These are phyloP conservation scores for Penicillium pancosmium DNA, from an alignment of 495 filamentous ascomycete genomes.

Conservation along the genomic window DNA sequence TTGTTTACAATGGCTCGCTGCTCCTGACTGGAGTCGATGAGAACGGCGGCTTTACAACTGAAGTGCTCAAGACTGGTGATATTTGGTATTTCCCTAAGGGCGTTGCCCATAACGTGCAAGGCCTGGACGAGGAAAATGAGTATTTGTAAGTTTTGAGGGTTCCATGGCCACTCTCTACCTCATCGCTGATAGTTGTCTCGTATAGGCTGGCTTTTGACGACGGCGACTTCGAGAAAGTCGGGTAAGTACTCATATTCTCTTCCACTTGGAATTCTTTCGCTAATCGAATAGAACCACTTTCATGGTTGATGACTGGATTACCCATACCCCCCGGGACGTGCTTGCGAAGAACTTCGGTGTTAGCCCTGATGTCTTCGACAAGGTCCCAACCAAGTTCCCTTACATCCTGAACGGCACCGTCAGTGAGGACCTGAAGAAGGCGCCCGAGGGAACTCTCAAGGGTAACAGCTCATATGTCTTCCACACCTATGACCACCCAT, in stretches of 20 bases:
- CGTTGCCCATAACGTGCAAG: conserved; percentile 60
- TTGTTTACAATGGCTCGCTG: conserved; percentile 59
- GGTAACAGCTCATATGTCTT: conserved; percentile 62
- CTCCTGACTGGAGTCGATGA: conserved; percentile 62
- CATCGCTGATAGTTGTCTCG: too few relatives aligned
- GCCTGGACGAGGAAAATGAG: conserved; percentile 63
- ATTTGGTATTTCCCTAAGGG: conserved; percentile 73
- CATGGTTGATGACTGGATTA: conserved; percentile 66
- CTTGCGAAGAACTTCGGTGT: conserved; percentile 69
- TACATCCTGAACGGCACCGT: conserved; percentile 62
- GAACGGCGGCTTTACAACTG: conserved; percentile 56
- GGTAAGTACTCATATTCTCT: conserved; percentile 18
- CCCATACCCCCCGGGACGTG: conserved; percentile 61
- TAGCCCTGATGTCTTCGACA: conserved; percentile 56
- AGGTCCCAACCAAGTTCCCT: conserved; percentile 57
- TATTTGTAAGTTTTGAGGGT: too few relatives aligned
- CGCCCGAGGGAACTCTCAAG: conserved; percentile 47
- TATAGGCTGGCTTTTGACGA: conserved; percentile 61
- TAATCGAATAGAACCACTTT: conserved; percentile 54
- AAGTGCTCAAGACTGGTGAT: conserved; percentile 59
- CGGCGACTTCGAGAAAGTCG: conserved; percentile 51
- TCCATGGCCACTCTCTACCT: too few relatives aligned
- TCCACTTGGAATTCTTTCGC: neutral
- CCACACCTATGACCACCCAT: conserved; percentile 50
- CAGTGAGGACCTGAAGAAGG: conserved; percentile 51